These are phyloP conservation scores for Galerina sulciceps DNA, from an alignment of 768 basidiomycete genomes.

Conservation along the genomic window DNA sequence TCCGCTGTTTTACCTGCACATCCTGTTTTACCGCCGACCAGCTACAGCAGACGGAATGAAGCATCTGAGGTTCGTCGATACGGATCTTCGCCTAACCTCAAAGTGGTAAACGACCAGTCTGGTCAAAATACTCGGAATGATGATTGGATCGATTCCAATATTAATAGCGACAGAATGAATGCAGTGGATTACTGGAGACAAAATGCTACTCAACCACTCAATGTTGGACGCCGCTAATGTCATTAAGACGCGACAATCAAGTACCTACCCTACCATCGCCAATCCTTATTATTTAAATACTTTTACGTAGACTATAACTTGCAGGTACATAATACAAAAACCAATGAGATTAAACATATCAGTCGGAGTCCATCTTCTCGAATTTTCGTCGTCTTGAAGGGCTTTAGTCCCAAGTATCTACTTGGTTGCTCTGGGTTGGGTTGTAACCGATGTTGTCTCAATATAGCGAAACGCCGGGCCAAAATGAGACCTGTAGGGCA, in stretches of 20 bases:
- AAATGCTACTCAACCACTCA: not conserved
- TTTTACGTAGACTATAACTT: not conserved
- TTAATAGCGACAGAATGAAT: not conserved
- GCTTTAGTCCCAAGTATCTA: no score
- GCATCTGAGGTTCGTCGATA: conserved; percentile 1
- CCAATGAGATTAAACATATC: no score
- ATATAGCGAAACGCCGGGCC: no score
- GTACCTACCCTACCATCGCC: not conserved
- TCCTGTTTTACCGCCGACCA: conserved; percentile 23
- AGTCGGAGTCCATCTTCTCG: no score
- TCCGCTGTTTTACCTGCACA: conserved; percentile 26
- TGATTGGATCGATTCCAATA: not conserved
- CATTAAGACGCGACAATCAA: not conserved
- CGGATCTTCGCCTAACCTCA: conserved; percentile 14
- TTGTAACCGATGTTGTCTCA: no score
- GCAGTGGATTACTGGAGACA: conserved; percentile 13
- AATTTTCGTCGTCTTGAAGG: no score
- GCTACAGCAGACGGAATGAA: not conserved
- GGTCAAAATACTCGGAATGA: not conserved
- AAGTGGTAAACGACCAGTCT: not conserved
- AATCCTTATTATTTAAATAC: conserved; percentile 3
- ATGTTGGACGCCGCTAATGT: not conserved
- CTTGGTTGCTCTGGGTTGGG: no score
- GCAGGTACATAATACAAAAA: no score
- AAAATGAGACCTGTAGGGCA: no score